A percentile compares a stretch with the other conserved stretches of the same genome.
Evolutionary conservation across 495 filamentous ascomycete genomes (phyloP).

Genomic region (Penicillium canescens): DNA sequence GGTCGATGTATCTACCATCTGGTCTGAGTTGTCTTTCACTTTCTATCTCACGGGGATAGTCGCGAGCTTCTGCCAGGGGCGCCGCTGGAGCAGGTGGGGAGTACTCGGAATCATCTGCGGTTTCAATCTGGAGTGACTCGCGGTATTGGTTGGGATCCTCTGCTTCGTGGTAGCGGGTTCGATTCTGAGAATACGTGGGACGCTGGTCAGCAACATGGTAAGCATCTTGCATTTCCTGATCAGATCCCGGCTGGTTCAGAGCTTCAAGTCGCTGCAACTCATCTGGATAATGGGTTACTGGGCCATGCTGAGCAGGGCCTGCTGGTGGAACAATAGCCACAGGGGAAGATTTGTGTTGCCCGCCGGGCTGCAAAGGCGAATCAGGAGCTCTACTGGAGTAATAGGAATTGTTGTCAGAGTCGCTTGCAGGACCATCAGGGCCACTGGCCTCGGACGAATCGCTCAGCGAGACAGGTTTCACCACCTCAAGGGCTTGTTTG

Average conservation of each 20-base stretch:
- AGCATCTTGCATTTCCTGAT: constrained; percentile 50
- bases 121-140: constrained; percentile 26
- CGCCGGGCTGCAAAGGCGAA: constrained; percentile 38
- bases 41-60: constrained; percentile 24
- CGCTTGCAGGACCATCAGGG: constrained; percentile 56
- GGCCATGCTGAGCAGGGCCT: constrained; percentile 22
- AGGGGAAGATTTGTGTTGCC: constrained; percentile 32
- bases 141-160: constrained; percentile 20
- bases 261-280: constrained; percentile 51
- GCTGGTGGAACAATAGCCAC: constrained; percentile 24
- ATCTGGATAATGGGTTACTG: constrained; percentile 39
- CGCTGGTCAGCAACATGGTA: constrained; percentile 46
- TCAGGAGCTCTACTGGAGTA: constrained; percentile 79
- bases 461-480: constrained; percentile 61
- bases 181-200: constrained; percentile 32
- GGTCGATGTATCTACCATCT: constrained; percentile 22
- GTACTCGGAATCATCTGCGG: constrained; percentile 49
- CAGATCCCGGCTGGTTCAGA: constrained; percentile 43
- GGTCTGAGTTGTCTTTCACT: constrained; percentile 19
- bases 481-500: constrained; percentile 67
- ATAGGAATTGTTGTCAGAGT: constrained; percentile 91
- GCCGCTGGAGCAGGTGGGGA: constrained; percentile 48
- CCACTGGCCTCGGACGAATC: constrained; percentile 52
- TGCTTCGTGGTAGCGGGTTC: constrained; percentile 20
- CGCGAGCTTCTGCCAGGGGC: constrained; percentile 33